These are phyloP conservation scores for Claviceps sp. DNA, from an alignment of 2,329 filamentous ascomycete genomes.

Conservation along the genomic window DNA sequence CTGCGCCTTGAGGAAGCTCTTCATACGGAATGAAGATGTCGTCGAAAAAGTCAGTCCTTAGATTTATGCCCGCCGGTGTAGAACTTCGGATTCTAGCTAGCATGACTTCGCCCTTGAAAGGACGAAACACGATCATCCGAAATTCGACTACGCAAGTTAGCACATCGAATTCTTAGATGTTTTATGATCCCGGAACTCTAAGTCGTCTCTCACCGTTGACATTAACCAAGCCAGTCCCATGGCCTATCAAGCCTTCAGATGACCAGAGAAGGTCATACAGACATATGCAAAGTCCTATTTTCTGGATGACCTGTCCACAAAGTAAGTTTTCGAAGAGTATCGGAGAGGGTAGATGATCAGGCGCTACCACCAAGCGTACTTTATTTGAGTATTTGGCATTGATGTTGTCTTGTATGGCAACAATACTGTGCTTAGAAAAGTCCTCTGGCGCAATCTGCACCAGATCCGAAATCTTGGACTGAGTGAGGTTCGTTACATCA, in stretches of 20 bases:
- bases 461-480: conserved; percentile 91
- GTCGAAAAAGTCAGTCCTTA: conserved; percentile 85
- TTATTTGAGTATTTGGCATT: conserved; percentile 96
- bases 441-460: conserved; percentile 85
- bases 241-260: conserved; percentile 86
- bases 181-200: not conserved
- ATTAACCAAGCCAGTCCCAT: conserved; percentile 84
- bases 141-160: conserved; percentile 58
- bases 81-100: conserved; percentile 70
- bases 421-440: conserved; percentile 68
- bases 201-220: conserved; percentile 56
- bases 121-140: conserved; percentile 82
- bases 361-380: conserved; percentile 25
- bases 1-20: conserved; percentile 60
- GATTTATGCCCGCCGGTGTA: conserved; percentile 57
- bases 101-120: conserved; percentile 90
- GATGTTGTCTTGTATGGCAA: conserved; percentile 91
- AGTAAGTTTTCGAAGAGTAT: not conserved
- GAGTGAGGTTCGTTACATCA: not conserved
- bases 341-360: too few species aligned
- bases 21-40: conserved; percentile 72
- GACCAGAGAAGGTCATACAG: conserved; percentile 83
- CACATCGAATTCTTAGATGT: not conserved
- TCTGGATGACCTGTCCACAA: conserved; percentile 60
- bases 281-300: conserved; percentile 84